Evolutionary conservation across 768 basidiomycete genomes (phyloP).

Genomic region (Pisolithus orientalis): DNA sequence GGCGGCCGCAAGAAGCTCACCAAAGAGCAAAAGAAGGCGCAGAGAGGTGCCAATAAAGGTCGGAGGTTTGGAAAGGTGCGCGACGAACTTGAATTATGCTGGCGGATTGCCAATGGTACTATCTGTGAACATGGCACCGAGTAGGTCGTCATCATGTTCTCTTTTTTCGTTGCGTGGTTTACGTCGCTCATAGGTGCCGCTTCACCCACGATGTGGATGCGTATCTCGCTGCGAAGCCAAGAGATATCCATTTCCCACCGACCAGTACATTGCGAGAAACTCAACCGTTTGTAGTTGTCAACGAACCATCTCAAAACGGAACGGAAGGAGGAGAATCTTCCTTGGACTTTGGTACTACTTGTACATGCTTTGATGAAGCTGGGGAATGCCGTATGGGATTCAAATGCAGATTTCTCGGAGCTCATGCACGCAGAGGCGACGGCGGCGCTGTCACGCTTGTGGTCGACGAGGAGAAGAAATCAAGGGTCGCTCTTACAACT

Average conservation of each 20-base stretch:
- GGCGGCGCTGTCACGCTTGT: slow-evolving; percentile 39
- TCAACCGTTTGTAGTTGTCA: slow-evolving; percentile 44
- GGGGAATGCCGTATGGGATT: slow-evolving; percentile 47
- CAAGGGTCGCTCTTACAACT: slow-evolving; percentile 36
- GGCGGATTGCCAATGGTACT: slow-evolving; percentile 64
- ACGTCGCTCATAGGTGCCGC: slow-evolving; percentile 48
- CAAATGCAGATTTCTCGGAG: slow-evolving; percentile 87
- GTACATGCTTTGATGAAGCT: slow-evolving; percentile 23
- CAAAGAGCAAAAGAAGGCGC: slow-evolving; percentile 67
- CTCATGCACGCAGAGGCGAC: slow-evolving; percentile 52
- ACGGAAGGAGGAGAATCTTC: slow-evolving; percentile 3
- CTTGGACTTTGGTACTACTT: slow-evolving; percentile 18
- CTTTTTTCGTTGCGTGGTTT: neutral
- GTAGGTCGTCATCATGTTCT: slow-evolving; percentile 32
- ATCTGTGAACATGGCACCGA: slow-evolving; percentile 66
- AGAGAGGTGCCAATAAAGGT: slow-evolving; percentile 78
- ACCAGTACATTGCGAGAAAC: slow-evolving; percentile 35
- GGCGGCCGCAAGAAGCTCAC: slow-evolving; percentile 37
- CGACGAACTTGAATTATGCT: slow-evolving; percentile 82
- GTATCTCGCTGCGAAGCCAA: slow-evolving; percentile 73
- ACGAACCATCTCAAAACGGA: slow-evolving; percentile 1
- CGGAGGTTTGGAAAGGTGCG: slow-evolving; percentile 70
- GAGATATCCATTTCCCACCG: slow-evolving; percentile 60
- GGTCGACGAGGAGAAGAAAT: slow-evolving; percentile 56
- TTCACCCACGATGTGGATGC: slow-evolving; percentile 70